Percentiles rank a stretch among this genome's conserved stretches.
phyloP scores from a whole-genome alignment of 2,329 filamentous ascomycete genomes.

The Colletotrichum falcatum region DNA sequence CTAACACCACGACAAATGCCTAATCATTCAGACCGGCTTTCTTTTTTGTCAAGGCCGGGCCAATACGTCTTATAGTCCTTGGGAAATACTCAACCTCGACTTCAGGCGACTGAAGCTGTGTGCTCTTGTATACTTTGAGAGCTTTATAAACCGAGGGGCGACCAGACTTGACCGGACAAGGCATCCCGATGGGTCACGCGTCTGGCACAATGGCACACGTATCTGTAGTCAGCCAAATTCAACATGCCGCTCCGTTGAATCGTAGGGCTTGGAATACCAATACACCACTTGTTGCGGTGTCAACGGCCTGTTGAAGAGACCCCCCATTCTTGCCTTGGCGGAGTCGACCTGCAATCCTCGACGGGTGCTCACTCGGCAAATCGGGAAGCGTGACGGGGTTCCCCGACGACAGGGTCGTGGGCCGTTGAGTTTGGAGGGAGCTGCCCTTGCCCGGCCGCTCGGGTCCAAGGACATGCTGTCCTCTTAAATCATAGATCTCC shows the following conservation, averaged over 20 bases:
- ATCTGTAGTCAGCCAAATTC: no score
- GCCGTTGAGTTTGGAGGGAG: background rate
- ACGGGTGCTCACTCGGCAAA: conserved; percentile 21
- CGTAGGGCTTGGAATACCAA: background rate
- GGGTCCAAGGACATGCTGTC: background rate
- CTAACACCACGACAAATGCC: no score
- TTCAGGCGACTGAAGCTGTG: no score
- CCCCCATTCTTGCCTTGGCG: no score
- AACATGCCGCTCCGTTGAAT: background rate
- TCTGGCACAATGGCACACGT: no score
- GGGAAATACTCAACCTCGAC: no score
- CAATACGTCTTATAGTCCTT: no score
- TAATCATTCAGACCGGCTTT: no score
- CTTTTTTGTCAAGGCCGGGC: no score
- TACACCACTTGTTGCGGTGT: background rate
- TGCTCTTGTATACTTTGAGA: no score
- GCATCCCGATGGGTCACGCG: background rate
- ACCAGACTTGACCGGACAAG: no score
- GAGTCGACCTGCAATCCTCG: background rate
- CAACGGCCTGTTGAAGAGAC: background rate
- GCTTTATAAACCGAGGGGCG: no score
- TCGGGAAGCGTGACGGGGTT: conserved; percentile 23
- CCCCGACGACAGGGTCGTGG: background rate
- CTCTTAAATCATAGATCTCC: conserved; percentile 9
- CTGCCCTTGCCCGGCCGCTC: background rate